Evolutionary conservation across 2,329 filamentous ascomycete genomes (phyloP), one percentile per base, ranked within the genome.

Genomic region (Exophiala calicioides): DNA sequence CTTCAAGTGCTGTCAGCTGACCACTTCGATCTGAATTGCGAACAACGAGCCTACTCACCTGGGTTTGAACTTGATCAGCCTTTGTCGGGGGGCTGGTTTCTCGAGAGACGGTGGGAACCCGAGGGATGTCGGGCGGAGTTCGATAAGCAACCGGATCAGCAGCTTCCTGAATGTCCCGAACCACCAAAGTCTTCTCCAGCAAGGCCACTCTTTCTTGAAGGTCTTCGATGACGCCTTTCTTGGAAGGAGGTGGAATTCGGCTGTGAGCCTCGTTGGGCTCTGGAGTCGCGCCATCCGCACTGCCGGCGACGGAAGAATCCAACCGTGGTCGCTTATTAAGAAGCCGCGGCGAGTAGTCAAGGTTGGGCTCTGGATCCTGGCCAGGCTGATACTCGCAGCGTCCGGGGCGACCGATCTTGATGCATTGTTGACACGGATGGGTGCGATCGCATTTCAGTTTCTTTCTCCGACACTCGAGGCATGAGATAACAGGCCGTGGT

Each of bases 391-490:
- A 59, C 20, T 43, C 27, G 41, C 57, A 59, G 23, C 31, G 27
- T n/a, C 42, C 38, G 4, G 50, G 40, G 4, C 46, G 42, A 18
- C 55, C 53, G 23, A 47, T 44, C 42, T 72, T 68, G 33, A 67
- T 63, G 58, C 75, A 78, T 56, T 78, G 76, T 27, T 67, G 68
- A 55, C 75, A 78, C 16, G 75, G 75, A 45, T 74, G 68, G 35
- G 68, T 65, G 58, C 77, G 77, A 63, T 78, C 73, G 65, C 75
- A 78, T 61, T 75, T 76, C 44, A 78, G 73, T 59, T 78, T 78
- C 42, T 75, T 68, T 40, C 64, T 64, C 12, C 70, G 56, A 54
- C 70, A 74, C 13, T 68, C 71, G 10, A 72, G 65, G 52, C 70
- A 73, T 16, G 68, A 71, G 5, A 44, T 50, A 7, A 59, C 52